phyloP scores from a whole-genome alignment of 2,329 filamentous ascomycete genomes.

The Mycosphaerelloides madeirae region DNA sequence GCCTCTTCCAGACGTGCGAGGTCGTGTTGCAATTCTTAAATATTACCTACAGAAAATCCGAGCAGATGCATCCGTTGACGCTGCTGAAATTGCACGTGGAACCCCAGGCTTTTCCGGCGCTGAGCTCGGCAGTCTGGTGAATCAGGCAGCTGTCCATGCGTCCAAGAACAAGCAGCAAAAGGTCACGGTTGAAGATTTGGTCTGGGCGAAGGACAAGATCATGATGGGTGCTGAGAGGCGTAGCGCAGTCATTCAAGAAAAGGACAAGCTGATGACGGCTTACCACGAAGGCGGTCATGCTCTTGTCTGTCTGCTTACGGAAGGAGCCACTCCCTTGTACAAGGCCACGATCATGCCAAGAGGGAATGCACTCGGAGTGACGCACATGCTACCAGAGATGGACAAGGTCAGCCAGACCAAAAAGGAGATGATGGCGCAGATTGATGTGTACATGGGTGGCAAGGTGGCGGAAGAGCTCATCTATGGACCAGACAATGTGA shows the following conservation, averaged over 20 bases:
- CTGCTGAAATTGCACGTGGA: slow-evolving; percentile 76
- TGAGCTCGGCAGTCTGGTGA: slow-evolving; percentile 93
- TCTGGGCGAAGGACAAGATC: slow-evolving; percentile 98
- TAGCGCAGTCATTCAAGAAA: slow-evolving; percentile 82
- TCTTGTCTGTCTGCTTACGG: slow-evolving; percentile 78
- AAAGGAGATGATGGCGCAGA: slow-evolving; percentile 72
- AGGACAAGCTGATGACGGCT: slow-evolving; percentile 93
- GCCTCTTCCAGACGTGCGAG: slow-evolving; percentile 84
- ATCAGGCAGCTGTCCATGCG: slow-evolving; percentile 92
- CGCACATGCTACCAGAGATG: slow-evolving; percentile 81
- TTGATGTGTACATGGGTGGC: slow-evolving; percentile 77
- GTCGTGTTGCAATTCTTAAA: slow-evolving; percentile 85
- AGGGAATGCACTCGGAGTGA: slow-evolving; percentile 79
- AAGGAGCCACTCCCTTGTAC: slow-evolving; percentile 73
- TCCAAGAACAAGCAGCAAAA: slow-evolving; percentile 74
- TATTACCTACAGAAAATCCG: slow-evolving; percentile 93
- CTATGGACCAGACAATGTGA: slow-evolving; percentile 86
- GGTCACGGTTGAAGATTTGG: slow-evolving; percentile 75
- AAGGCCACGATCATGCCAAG: slow-evolving; percentile 96
- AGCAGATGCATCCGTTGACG: slow-evolving; percentile 71
- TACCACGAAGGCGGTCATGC: slow-evolving; percentile 96
- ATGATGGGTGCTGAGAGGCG: slow-evolving; percentile 93
- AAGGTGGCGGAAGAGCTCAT: slow-evolving; percentile 89
- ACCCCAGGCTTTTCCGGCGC: slow-evolving; percentile 92
- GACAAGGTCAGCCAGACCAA: slow-evolving; percentile 89